phyloP scores from a whole-genome alignment of 495 filamentous ascomycete species.

The Xylaria castorea region DNA sequence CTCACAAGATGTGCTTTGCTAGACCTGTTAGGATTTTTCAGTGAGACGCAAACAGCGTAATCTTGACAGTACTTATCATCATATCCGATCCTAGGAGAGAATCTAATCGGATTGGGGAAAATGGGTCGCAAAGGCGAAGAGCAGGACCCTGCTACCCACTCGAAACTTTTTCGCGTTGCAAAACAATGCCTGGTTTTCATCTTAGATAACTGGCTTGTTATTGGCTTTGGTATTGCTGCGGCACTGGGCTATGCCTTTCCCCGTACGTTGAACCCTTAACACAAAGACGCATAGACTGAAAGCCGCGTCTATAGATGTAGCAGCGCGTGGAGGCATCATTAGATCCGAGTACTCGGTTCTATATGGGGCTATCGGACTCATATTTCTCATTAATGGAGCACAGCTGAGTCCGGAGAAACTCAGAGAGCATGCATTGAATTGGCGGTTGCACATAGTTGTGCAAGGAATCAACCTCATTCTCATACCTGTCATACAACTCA shows the following conservation, averaged over 20 bases:
- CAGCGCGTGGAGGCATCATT: slow-evolving; percentile 60
- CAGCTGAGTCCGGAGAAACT: slow-evolving; percentile 61
- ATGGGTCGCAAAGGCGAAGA: background rate
- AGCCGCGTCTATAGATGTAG: slow-evolving; percentile 46
- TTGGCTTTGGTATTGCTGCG: slow-evolving; percentile 60
- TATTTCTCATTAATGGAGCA: slow-evolving; percentile 62
- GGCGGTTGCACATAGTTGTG: slow-evolving; percentile 60
- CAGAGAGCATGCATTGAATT: slow-evolving; percentile 56
- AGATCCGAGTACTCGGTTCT: slow-evolving; percentile 60
- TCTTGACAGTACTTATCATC: background rate
- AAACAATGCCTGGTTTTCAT: slow-evolving; percentile 45
- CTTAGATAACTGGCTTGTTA: slow-evolving; percentile 62
- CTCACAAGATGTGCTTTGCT: background rate
- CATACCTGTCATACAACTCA: slow-evolving; percentile 52
- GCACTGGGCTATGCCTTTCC: slow-evolving; percentile 61
- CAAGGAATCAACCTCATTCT: slow-evolving; percentile 59
- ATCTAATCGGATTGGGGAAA: background rate
- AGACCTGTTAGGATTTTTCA: background rate
- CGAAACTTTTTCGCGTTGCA: slow-evolving; percentile 24
- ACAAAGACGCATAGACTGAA: background rate
- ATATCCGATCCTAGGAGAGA: background rate
- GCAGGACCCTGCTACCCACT: slow-evolving; percentile 29
- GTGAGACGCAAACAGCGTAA: background rate
- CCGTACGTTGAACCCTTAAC: slow-evolving; percentile 32
- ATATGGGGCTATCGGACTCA: slow-evolving; percentile 60